Evolutionary conservation across 371 early-diverging fungal species (phyloP), one percentile per base, ranked within the genome.

Genomic region (Mortierella sp.): DNA sequence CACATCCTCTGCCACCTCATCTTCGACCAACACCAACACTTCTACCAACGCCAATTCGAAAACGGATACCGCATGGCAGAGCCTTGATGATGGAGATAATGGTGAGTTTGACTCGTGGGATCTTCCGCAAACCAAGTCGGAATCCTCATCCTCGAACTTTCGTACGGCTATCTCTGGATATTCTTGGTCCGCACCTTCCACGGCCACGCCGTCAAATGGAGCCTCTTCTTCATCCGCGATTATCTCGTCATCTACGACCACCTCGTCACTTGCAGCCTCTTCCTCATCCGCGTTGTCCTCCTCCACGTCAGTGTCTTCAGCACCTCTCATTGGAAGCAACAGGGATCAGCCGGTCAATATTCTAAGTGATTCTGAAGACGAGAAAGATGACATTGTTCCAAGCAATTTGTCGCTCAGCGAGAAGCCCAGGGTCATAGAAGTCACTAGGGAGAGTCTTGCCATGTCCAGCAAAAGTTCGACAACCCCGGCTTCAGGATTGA

Each of bases 361-460:
- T 31, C 19, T 63, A 10, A 63, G 62, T n/a, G 59, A 53, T 29
- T 58, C 63, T 0, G 63, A 69, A 22, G 67, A 59, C 24, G 67
- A 66, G 3, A 41, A 19, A 6, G 48, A 55, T 24, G 34, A 39
- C 10, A 14, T 10, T 7, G 1, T 21, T 34, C n/a, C 17, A n/a
- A 50, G 53, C 29, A 12, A 4, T 27, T 21, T 48, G 48, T 24
- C 25, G 22, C 25, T 16, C 25, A 21, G 6, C 25, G 4, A 21
- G 21, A 9, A 24, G 48, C 29, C 12, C 4, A 31, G 17, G 22
- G n/a, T 31, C 6, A 27, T 40, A 3, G 2, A 9, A 54, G 24
- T 16, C 9, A 17, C 40, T 24, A 40, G 16, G 17, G 43, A 50
- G 31, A 2, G n/a, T 10, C 24, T 17, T 14, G 44, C 24, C 21